Conservation (phyloP, 169 alveolate genomes). For the Cryptosporidium tyzzeri region DNA sequence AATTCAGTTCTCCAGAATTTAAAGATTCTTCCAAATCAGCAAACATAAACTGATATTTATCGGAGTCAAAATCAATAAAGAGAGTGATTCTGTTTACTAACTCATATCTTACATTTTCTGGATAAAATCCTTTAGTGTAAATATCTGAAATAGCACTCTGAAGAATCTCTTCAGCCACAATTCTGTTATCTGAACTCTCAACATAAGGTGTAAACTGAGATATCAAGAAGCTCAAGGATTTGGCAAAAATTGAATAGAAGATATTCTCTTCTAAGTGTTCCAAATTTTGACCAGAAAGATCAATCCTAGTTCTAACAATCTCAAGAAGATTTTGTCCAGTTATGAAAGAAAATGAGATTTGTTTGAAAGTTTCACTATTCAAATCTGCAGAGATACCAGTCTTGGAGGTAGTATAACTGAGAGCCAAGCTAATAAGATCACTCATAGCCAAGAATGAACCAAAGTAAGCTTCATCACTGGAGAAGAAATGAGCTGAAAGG, state of each 20-base stretch:
- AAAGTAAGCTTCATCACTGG: not conserved
- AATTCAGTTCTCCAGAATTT: not conserved
- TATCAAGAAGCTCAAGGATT: conserved; percentile 16
- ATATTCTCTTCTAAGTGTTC: not conserved
- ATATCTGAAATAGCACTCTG: conserved; percentile 9
- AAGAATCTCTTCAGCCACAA: conserved; percentile 10
- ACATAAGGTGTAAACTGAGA: not conserved
- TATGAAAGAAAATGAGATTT: conserved; percentile 11
- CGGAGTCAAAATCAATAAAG: not conserved
- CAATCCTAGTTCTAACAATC: not conserved
- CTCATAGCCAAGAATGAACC: not conserved
- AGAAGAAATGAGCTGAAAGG: conserved; percentile 8
- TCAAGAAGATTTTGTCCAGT: conserved; percentile 48
- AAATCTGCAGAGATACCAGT: not conserved
- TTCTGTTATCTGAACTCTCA: not conserved
- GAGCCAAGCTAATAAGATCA: conserved; percentile 1
- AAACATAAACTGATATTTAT: not conserved
- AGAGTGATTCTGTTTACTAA: conserved; percentile 24
- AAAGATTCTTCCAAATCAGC: not conserved
- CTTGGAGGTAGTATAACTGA: not conserved
- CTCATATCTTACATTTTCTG: conserved; percentile 33
- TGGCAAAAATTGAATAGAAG: not conserved
- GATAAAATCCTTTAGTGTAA: conserved; percentile 13
- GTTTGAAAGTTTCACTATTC: not conserved
- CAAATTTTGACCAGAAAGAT: not conserved